These are phyloP conservation scores for Magnolia sinica DNA, from an alignment of 164 flowering plant genomes.

Conservation along the genomic window DNA sequence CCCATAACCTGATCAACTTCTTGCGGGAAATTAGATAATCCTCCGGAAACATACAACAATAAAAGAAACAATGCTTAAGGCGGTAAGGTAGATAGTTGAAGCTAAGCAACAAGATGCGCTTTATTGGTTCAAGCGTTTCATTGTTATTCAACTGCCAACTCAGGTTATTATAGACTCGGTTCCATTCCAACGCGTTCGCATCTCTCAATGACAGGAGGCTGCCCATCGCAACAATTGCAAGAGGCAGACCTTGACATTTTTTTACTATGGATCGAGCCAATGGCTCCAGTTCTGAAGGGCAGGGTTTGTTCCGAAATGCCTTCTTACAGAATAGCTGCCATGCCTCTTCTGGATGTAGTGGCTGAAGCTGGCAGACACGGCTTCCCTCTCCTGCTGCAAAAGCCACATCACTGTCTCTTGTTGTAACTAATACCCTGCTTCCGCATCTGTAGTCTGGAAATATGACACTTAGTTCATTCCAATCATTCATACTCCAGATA, in stretches of 20 bases:
- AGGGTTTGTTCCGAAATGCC: too few species aligned
- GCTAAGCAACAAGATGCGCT: conserved; percentile 8
- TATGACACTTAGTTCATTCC: too few species aligned
- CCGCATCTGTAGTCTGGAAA: too few species aligned
- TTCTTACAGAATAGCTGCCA: too few species aligned
- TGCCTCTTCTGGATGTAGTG: too few species aligned
- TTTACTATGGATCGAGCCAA: too few species aligned
- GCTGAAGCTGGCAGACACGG: too few species aligned
- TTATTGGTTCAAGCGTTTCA: not conserved
- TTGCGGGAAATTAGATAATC: conserved; percentile 9
- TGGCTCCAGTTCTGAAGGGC: too few species aligned
- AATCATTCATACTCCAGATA: too few species aligned
- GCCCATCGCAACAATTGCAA: conserved; percentile 21
- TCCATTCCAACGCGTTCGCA: conserved; percentile 11
- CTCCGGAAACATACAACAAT: conserved; percentile 22
- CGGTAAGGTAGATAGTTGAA: conserved; percentile 13
- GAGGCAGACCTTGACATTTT: conserved; percentile 2
- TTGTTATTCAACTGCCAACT: conserved; percentile 17
- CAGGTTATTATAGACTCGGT: conserved; percentile 5
- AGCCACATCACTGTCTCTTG: too few species aligned
- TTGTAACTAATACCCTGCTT: too few species aligned
- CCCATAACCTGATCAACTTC: conserved; percentile 20
- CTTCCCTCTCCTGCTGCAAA: too few species aligned
- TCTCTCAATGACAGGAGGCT: conserved; percentile 9
- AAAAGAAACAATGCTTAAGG: conserved; percentile 24